Percentiles rank a stretch among this genome's conserved stretches.
These are phyloP conservation scores for Chenopodium berlandieri DNA, from an alignment of 148 eudicot species.

Conservation along the genomic window DNA sequence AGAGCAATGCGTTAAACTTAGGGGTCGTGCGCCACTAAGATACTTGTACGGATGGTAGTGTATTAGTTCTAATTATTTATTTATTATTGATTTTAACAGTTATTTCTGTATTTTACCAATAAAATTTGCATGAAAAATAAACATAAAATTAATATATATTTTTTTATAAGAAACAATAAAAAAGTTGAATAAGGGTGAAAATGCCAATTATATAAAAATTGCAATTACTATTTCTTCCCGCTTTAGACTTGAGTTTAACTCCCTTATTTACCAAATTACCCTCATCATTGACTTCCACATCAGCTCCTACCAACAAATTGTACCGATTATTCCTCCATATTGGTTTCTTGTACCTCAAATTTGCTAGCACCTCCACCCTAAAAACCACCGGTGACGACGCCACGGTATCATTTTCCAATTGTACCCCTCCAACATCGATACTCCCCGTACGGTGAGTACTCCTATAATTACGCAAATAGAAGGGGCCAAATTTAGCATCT, in stretches of 20 bases:
- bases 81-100: too few species aligned
- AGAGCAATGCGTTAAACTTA: too few species aligned
- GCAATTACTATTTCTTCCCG: background rate
- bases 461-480: conserved; percentile 10
- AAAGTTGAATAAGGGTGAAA: too few species aligned
- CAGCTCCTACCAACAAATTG: background rate
- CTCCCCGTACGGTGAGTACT: background rate
- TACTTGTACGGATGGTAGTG: too few species aligned
- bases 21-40: too few species aligned
- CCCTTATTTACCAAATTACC: background rate
- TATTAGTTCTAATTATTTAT: too few species aligned
- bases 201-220: too few species aligned
- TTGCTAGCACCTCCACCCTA: conserved; percentile 54
- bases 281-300: background rate
- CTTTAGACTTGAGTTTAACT: background rate
- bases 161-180: too few species aligned
- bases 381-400: conserved; percentile 21
- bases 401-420: conserved; percentile 27
- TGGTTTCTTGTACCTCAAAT: conserved; percentile 44
- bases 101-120: too few species aligned
- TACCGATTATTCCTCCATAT: background rate
- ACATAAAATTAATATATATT: too few species aligned
- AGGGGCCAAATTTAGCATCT: background rate
- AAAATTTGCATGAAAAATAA: too few species aligned
- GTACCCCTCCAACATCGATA: conserved; percentile 18